phyloP scores from a whole-genome alignment of 2,329 filamentous ascomycete genomes.

The Calcarisporium arbuscula region DNA sequence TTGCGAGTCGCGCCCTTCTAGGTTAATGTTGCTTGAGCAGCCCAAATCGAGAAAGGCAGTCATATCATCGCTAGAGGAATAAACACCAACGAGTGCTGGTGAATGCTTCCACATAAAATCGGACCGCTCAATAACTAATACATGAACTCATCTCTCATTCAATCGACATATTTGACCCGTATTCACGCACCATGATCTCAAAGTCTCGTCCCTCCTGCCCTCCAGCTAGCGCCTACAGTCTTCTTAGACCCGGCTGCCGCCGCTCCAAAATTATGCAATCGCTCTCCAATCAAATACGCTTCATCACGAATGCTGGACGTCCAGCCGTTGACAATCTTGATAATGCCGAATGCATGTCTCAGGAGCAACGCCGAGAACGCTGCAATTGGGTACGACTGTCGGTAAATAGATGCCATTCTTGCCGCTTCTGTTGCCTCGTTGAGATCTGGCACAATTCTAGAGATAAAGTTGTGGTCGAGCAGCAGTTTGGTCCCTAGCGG shows the following conservation, averaged over 20 bases:
- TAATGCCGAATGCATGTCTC: slow-evolving; percentile 40
- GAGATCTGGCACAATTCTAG: slow-evolving; percentile 12
- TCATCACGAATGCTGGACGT: slow-evolving; percentile 81
- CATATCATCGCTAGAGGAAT: too few relatives aligned
- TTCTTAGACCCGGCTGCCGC: slow-evolving; percentile 30
- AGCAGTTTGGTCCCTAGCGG: slow-evolving; percentile 44
- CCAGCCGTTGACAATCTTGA: slow-evolving; percentile 66
- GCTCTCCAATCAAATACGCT: slow-evolving; percentile 90
- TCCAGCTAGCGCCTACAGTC: slow-evolving; percentile 30
- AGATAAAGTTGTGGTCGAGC: slow-evolving; percentile 18
- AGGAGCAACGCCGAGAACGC: slow-evolving; percentile 42
- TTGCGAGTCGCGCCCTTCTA: too few relatives aligned
- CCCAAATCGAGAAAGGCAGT: too few relatives aligned
- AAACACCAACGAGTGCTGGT: too few relatives aligned
- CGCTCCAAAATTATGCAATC: slow-evolving; percentile 84
- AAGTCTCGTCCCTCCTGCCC: slow-evolving; percentile 24
- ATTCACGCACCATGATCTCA: too few relatives aligned
- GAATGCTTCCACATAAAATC: too few relatives aligned
- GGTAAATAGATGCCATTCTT: slow-evolving; percentile 35
- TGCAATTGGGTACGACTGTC: slow-evolving; percentile 64
- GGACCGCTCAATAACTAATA: too few relatives aligned
- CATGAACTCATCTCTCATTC: too few relatives aligned
- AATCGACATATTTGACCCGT: too few relatives aligned
- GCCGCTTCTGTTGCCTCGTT: slow-evolving; percentile 19
- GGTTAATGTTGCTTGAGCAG: too few relatives aligned